Percentiles rank a stretch among this genome's conserved stretches.
Conservation (phyloP, 2,329 filamentous ascomycete genomes). For the Hirsutella thompsonii region DNA sequence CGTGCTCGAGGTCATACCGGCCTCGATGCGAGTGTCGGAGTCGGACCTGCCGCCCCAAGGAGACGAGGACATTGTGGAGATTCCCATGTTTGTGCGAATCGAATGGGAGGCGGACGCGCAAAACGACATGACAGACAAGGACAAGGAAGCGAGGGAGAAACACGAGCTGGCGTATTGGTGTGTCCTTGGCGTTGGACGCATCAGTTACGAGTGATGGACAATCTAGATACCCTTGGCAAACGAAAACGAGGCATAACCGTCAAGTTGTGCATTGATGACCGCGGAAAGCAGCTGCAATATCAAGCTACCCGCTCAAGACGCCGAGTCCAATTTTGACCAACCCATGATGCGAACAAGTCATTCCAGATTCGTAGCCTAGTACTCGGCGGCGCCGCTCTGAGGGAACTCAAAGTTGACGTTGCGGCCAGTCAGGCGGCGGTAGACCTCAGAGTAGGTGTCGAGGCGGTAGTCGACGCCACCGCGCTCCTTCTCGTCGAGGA, state of each 20-base stretch:
- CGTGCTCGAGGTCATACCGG: slow-evolving; percentile 75
- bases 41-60: slow-evolving; percentile 34
- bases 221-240: slow-evolving; percentile 26
- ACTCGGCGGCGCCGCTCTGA: slow-evolving; percentile 66
- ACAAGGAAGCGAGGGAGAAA: slow-evolving; percentile 58
- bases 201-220: slow-evolving; percentile 34
- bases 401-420: slow-evolving; percentile 98
- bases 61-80: slow-evolving; percentile 62
- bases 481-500: slow-evolving; percentile 99
- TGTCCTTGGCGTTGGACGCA: slow-evolving; percentile 76
- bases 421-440: slow-evolving; percentile 94
- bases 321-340: slow-evolving; percentile 31
- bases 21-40: slow-evolving; percentile 26
- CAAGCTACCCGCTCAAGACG: slow-evolving; percentile 37
- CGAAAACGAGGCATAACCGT: slow-evolving; percentile 8
- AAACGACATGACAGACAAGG: slow-evolving; percentile 43
- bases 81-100: slow-evolving; percentile 84
- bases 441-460: slow-evolving; percentile 99
- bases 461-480: slow-evolving; percentile 98
- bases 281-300: slow-evolving; percentile 27
- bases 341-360: slow-evolving; percentile 22
- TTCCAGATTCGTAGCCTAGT: slow-evolving; percentile 42
- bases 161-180: slow-evolving; percentile 93
- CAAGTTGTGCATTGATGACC: slow-evolving; percentile 15
- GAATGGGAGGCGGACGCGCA: slow-evolving; percentile 73